Conservation (phyloP, 371 early-diverging fungal species). For the Dipsacomyces acuminosporus region DNA sequence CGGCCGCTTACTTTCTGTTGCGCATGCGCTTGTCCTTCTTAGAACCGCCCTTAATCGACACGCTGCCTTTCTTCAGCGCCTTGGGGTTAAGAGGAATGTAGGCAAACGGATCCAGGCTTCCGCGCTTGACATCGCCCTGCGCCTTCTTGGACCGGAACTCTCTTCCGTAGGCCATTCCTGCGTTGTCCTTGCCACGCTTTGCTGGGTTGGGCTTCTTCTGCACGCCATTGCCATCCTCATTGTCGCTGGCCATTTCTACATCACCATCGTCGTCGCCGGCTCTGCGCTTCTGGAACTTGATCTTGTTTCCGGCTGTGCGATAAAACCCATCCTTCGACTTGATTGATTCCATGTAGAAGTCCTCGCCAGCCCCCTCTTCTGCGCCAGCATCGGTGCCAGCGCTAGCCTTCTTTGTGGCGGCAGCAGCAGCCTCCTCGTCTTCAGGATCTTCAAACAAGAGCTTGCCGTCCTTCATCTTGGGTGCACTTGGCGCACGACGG, state of each 20-base stretch:
- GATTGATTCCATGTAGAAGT: conserved; percentile 79
- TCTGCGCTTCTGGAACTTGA: conserved; percentile 80
- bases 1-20: too few relatives aligned
- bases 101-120: conserved; percentile 89
- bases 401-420: conserved; percentile 43
- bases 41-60: conserved; percentile 32
- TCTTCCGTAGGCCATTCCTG: conserved; percentile 45
- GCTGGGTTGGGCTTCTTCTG: conserved; percentile 21
- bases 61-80: conserved; percentile 41
- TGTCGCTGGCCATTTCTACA: conserved; percentile 50
- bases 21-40: conserved; percentile 38
- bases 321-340: conserved; percentile 78
- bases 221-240: conserved; percentile 7
- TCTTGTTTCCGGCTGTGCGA: conserved; percentile 73
- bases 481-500: conserved; percentile 52
- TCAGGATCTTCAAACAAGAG: conserved; percentile 71
- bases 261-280: conserved; percentile 56
- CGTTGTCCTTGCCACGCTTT: conserved; percentile 45
- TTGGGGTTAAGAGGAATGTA: conserved; percentile 79
- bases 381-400: conserved; percentile 5
- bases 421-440: conserved; percentile 17
- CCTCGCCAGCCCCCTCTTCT: conserved; percentile 53
- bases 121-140: conserved; percentile 89
- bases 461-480: conserved; percentile 68
- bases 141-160: conserved; percentile 72